Evolutionary conservation across 495 filamentous ascomycete genomes (phyloP).

Genomic region (Penicillium lagena): DNA sequence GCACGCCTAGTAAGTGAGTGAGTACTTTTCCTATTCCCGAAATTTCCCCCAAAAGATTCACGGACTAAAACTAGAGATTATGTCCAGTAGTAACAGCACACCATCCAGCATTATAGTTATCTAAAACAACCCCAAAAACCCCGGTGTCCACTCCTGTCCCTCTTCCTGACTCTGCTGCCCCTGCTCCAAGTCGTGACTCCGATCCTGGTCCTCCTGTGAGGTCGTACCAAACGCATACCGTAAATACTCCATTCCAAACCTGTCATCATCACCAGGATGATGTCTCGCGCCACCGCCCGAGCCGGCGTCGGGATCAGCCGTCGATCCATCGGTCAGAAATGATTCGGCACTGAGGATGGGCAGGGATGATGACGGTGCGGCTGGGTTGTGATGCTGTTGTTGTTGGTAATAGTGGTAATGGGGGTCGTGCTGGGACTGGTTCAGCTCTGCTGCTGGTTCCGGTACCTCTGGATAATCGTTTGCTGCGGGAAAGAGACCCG

Average conservation of each 20-base stretch:
- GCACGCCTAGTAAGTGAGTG: no score
- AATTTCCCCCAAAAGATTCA: no score
- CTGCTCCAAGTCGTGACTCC: constrained; percentile 1
- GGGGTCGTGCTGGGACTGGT: no score
- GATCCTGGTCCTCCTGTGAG: neutral
- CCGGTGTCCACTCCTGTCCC: constrained; percentile 9
- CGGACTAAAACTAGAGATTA: no score
- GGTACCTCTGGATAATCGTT: neutral
- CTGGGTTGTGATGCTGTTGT: neutral
- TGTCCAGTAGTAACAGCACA: no score
- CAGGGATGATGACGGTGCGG: constrained; percentile 1
- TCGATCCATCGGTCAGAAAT: constrained; percentile 5
- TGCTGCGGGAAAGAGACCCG: constrained; percentile 20
- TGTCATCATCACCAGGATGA: neutral
- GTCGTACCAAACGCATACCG: constrained; percentile 1
- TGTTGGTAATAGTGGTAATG: no score
- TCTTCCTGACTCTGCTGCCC: neutral
- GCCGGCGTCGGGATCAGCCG: neutral
- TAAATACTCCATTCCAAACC: neutral
- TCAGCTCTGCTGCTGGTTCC: no score
- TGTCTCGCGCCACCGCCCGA: no score
- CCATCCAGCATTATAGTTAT: no score
- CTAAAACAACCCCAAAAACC: constrained; percentile 16
- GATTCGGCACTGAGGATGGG: constrained; percentile 16
- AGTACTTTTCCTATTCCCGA: no score